Conservation (phyloP, 179 eudicot genomes). For the Actinidia chinensis region DNA sequence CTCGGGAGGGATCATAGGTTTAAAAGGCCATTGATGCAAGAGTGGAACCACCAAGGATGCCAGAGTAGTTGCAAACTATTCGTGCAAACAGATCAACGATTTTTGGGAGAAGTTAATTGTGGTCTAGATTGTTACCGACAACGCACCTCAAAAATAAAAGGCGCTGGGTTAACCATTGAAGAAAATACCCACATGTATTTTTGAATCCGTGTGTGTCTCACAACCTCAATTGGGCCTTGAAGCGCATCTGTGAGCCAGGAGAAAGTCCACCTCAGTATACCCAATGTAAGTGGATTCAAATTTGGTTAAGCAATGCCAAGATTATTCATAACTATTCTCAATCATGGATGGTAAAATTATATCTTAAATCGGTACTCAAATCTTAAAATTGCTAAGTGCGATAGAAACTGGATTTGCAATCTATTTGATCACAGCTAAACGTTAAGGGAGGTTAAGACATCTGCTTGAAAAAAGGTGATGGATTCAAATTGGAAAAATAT, state of each 20-base stretch:
- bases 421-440: background rate
- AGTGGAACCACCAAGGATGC: slow-evolving; percentile 4
- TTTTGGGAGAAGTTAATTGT: background rate
- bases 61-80: background rate
- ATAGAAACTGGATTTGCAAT: slow-evolving; percentile 3
- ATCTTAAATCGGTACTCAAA: background rate
- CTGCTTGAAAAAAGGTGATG: background rate
- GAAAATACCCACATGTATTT: background rate
- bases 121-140: background rate
- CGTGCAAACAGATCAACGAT: background rate
- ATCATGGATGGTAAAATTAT: background rate
- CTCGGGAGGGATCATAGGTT: slow-evolving; percentile 1
- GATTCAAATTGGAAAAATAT: background rate
- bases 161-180: background rate
- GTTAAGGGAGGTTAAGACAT: background rate
- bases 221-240: background rate
- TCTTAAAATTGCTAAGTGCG: background rate
- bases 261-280: background rate
- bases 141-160: background rate
- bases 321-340: background rate
- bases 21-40: background rate
- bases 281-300: background rate
- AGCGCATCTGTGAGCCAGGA: background rate
- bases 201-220: background rate
- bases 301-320: background rate